A percentile compares a stretch with the other conserved stretches of the same genome.
These are phyloP conservation scores for Vachellia pachyceras DNA, from an alignment of 306 rosid species.

Conservation along the genomic window DNA sequence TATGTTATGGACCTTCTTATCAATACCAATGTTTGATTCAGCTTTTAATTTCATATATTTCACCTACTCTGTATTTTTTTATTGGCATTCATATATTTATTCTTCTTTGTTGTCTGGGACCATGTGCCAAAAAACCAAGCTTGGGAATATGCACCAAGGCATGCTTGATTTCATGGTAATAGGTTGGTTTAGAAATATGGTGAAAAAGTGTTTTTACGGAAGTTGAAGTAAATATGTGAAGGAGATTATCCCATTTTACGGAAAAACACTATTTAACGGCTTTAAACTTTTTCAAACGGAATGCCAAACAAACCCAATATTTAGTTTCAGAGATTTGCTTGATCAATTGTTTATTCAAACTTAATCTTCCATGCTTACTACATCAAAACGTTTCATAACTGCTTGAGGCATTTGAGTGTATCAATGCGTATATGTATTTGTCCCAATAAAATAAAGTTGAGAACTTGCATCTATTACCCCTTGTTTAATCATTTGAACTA, in stretches of 20 bases:
- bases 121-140: not conserved
- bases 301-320: too few species aligned
- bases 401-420: not conserved
- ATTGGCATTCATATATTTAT: not conserved
- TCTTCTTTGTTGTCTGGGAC: not conserved
- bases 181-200: too few species aligned
- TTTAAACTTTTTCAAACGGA: too few species aligned
- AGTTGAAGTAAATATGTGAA: too few species aligned
- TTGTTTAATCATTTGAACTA: not conserved
- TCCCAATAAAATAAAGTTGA: not conserved
- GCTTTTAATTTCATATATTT: not conserved
- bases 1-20: not conserved
- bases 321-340: not conserved
- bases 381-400: not conserved
- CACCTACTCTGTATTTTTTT: not conserved
- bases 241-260: too few species aligned
- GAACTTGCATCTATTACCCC: not conserved
- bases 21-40: not conserved
- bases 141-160: not conserved
- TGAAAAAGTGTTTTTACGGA: too few species aligned
- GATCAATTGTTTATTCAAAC: not conserved
- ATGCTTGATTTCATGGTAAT: not conserved
- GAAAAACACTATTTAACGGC: too few species aligned
- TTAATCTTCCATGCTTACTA: not conserved
- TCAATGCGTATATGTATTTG: not conserved